These are phyloP conservation scores for Fraxinus excelsior DNA, from an alignment of 257 asterid genomes.

Conservation along the genomic window DNA sequence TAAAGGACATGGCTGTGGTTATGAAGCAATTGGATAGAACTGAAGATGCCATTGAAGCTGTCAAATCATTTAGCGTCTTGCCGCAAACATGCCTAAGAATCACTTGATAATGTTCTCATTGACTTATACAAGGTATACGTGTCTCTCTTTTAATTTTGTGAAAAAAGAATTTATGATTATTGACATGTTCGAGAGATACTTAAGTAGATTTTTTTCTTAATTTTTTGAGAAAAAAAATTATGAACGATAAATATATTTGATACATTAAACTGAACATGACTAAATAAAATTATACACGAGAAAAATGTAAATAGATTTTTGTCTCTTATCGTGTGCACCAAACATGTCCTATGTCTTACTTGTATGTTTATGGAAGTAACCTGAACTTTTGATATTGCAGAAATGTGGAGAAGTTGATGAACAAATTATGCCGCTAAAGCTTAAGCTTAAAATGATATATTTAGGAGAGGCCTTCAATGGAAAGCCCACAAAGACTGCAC, in stretches of 20 bases:
- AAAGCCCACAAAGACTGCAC: slow-evolving; percentile 75
- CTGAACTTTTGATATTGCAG: slow-evolving; percentile 30
- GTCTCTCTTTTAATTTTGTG: no score
- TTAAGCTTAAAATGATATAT: slow-evolving; percentile 66
- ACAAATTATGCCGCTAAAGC: slow-evolving; percentile 50
- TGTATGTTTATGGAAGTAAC: neutral
- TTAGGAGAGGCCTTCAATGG: slow-evolving; percentile 81
- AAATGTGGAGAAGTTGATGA: slow-evolving; percentile 51
- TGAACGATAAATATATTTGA: no score
- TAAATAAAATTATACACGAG: no score
- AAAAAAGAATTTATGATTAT: no score
- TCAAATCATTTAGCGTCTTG: slow-evolving; percentile 62
- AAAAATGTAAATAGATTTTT: no score
- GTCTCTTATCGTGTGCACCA: no score
- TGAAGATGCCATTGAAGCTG: slow-evolving; percentile 38
- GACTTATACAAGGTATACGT: slow-evolving; percentile 66
- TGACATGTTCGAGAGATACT: neutral
- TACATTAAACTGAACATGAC: no score
- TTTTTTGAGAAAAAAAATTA: no score
- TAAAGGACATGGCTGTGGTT: slow-evolving; percentile 78
- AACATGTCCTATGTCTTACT: neutral
- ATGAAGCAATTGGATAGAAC: slow-evolving; percentile 61
- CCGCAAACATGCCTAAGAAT: slow-evolving; percentile 62
- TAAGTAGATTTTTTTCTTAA: no score
- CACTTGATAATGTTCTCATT: slow-evolving; percentile 75